Evolutionary conservation across 2,329 filamentous ascomycete genomes (phyloP).

Genomic region (Fusarium foetens): DNA sequence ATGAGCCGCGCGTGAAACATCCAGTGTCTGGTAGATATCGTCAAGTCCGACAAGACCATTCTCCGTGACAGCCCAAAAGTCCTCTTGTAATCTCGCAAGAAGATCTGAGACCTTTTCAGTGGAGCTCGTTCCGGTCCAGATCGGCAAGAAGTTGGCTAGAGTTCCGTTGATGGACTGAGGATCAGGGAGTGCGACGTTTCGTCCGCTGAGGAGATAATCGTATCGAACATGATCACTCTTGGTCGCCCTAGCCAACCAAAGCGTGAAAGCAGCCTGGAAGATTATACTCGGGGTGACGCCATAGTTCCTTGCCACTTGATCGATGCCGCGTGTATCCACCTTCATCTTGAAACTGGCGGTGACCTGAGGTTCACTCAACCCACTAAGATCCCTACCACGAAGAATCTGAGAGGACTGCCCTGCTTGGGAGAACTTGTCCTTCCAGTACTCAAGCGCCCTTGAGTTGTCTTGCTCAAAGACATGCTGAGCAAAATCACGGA

Average conservation of each 20-base stretch:
- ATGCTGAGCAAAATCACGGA: background rate
- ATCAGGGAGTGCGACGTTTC: background rate
- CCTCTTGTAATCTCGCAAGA: background rate
- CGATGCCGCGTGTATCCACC: background rate
- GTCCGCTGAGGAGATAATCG: constrained; percentile 2
- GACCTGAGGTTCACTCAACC: accelerated
- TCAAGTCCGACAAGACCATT: background rate
- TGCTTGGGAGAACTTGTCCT: background rate
- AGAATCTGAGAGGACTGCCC: background rate
- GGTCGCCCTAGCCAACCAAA: background rate
- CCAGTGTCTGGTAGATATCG: background rate
- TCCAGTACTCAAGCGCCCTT: background rate
- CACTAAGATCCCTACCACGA: background rate
- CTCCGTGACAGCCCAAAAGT: constrained; percentile 1
- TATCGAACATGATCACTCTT: background rate
- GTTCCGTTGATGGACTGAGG: constrained; percentile 2
- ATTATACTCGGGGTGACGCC: background rate
- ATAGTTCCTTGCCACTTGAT: background rate
- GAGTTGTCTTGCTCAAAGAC: background rate
- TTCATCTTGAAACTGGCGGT: background rate
- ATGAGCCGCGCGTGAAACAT: background rate
- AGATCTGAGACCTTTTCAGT: background rate
- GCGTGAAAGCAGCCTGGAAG: background rate
- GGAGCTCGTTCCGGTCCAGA: accelerated
- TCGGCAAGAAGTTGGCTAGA: background rate